phyloP scores from a whole-genome alignment of 2,329 filamentous ascomycete genomes.

The Chalara sp. region DNA sequence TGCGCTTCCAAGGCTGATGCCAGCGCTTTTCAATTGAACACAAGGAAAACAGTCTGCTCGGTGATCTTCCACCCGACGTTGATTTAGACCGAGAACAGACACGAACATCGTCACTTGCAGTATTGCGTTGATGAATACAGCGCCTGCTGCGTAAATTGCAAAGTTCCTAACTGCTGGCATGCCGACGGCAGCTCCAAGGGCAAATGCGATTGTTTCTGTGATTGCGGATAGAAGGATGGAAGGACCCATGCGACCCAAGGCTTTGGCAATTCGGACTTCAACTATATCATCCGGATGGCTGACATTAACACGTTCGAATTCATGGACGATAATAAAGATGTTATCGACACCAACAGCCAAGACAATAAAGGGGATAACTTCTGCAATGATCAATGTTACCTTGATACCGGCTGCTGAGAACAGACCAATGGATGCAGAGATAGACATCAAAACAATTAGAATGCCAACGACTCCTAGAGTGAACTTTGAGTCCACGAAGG shows the following conservation, averaged over 20 bases:
- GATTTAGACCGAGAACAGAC: conserved; percentile 84
- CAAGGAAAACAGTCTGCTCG: conserved; percentile 91
- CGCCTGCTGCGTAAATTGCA: conserved; percentile 90
- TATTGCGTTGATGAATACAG: conserved; percentile 95
- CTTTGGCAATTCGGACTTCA: conserved; percentile 76
- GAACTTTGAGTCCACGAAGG: conserved; percentile 94
- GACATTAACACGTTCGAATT: conserved; percentile 91
- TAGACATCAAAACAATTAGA: conserved; percentile 93
- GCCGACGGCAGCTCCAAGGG: conserved; percentile 84
- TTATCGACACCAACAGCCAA: conserved; percentile 97
- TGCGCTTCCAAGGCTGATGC: conserved; percentile 55
- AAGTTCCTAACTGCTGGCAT: conserved; percentile 99
- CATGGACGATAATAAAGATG: conserved; percentile 96
- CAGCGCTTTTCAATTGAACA: conserved; percentile 69
- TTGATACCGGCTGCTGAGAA: conserved; percentile 91
- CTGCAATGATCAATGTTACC: conserved; percentile 94
- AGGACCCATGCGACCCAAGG: conserved; percentile 92
- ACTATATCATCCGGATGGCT: conserved; percentile 86
- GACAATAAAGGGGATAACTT: conserved; percentile 96
- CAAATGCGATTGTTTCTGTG: conserved; percentile 90
- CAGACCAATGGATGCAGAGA: conserved; percentile 87
- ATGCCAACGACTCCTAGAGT: conserved; percentile 92
- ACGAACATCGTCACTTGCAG: conserved; percentile 97
- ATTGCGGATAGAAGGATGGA: conserved; percentile 93
- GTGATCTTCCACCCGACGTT: conserved; percentile 80